Conservation (phyloP, 352 stramenopile species). For the Globisporangium cystogenes region DNA sequence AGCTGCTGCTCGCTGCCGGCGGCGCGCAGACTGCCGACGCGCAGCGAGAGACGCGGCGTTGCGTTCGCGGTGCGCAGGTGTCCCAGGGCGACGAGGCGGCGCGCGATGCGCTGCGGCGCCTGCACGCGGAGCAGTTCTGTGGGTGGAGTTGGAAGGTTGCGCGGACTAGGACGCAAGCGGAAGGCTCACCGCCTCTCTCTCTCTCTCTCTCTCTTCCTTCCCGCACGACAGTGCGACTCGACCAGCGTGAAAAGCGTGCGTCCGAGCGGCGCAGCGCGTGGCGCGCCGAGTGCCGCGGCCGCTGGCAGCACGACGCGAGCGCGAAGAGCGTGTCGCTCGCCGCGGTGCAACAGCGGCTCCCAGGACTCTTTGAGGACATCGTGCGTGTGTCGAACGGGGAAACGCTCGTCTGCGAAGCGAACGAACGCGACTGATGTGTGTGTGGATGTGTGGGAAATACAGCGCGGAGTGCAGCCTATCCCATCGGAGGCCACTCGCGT, state of each 20-base stretch:
- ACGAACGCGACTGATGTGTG: not conserved
- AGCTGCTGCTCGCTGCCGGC: slow-evolving; percentile 21
- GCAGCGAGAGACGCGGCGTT: slow-evolving; percentile 34
- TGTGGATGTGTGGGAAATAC: not conserved
- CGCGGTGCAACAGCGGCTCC: slow-evolving; percentile 28
- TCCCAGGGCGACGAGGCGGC: slow-evolving; percentile 19
- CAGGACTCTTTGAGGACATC: slow-evolving; percentile 32
- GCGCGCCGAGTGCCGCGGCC: slow-evolving; percentile 27
- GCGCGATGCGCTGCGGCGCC: slow-evolving; percentile 26
- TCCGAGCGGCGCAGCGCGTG: slow-evolving; percentile 31
- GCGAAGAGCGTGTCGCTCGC: slow-evolving; percentile 25
- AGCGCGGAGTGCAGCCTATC: not conserved
- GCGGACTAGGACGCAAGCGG: too few species aligned
- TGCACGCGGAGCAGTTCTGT: slow-evolving; percentile 45
- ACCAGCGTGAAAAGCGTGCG: slow-evolving; percentile 15
- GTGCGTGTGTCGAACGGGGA: slow-evolving; percentile 9
- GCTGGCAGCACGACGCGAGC: slow-evolving; percentile 20
- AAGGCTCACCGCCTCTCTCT: not conserved
- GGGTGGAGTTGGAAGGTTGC: too few species aligned
- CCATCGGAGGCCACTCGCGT: too few species aligned
- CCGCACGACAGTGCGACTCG: slow-evolving; percentile 23
- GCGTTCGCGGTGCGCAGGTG: slow-evolving; percentile 18
- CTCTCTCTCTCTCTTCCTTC: not conserved
- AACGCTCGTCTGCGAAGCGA: not conserved
- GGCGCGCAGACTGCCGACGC: slow-evolving; percentile 17